Evolutionary conservation across 2,329 filamentous ascomycete species (phyloP).

Genomic region (Fusarium nematophilum): DNA sequence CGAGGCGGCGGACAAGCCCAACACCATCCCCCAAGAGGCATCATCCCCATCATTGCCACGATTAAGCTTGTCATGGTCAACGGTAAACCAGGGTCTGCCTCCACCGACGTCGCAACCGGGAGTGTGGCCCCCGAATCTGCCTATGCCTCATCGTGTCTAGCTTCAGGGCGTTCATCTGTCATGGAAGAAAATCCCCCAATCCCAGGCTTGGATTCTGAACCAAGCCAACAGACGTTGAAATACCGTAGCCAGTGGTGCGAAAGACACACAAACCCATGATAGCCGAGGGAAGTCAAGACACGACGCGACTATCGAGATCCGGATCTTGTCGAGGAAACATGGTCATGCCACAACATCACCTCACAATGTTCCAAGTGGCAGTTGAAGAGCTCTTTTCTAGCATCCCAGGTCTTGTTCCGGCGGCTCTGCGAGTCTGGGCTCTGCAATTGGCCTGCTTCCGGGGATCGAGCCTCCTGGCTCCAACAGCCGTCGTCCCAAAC

Average conservation of each 20-base stretch:
- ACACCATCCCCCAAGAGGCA: slow-evolving; percentile 38
- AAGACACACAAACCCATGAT: too few species aligned
- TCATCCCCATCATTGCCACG: slow-evolving; percentile 32
- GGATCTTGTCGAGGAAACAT: slow-evolving; percentile 28
- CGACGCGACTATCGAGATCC: slow-evolving; percentile 14
- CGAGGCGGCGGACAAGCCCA: slow-evolving; percentile 18
- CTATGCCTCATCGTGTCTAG: slow-evolving; percentile 43
- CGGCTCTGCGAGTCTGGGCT: slow-evolving; percentile 34
- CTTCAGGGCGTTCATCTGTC: slow-evolving; percentile 30
- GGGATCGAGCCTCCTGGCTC: slow-evolving; percentile 37
- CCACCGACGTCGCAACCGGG: slow-evolving; percentile 31
- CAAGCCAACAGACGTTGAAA: too few species aligned
- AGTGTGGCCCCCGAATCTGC: slow-evolving; percentile 21
- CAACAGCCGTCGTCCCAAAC: slow-evolving; percentile 40
- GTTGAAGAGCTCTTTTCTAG: slow-evolving; percentile 9
- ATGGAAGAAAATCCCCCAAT: slow-evolving; percentile 2
- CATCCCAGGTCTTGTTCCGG: slow-evolving; percentile 21
- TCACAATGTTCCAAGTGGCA: slow-evolving; percentile 21
- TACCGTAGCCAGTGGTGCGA: too few species aligned
- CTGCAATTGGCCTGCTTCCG: slow-evolving; percentile 28
- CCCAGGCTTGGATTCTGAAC: slow-evolving; percentile 3
- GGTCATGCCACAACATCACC: slow-evolving; percentile 34
- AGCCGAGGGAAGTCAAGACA: background rate
- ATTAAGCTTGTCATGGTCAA: slow-evolving; percentile 42
- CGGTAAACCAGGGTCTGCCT: slow-evolving; percentile 38